A percentile compares a stretch with the other conserved stretches of the same genome.
Conservation (phyloP, 768 basidiomycete genomes). For the Naematelia encephala region DNA sequence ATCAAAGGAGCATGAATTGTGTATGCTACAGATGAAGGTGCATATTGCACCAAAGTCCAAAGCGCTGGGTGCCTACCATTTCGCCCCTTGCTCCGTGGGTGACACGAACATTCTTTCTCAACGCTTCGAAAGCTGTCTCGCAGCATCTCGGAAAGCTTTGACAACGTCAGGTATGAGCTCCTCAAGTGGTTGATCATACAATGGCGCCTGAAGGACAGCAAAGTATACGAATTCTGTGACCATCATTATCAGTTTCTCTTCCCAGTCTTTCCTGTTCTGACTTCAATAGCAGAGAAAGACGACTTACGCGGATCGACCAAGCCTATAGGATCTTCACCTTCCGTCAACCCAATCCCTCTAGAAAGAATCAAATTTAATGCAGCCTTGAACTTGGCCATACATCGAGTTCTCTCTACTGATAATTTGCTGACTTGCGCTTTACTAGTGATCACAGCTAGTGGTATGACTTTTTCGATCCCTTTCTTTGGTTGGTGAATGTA, state of each 20-base stretch:
- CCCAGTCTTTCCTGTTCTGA: not conserved
- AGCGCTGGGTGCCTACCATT: too few relatives aligned
- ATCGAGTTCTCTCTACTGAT: conserved; percentile 22
- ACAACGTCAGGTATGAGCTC: not conserved
- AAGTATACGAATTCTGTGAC: conserved; percentile 18
- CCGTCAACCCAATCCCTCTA: not conserved
- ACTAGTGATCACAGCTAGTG: conserved; percentile 15
- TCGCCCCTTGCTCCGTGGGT: too few relatives aligned
- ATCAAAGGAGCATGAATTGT: too few relatives aligned
- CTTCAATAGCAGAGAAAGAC: not conserved
- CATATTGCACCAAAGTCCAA: too few relatives aligned
- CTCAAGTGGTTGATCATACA: not conserved
- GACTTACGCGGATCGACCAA: not conserved
- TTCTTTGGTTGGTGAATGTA: not conserved
- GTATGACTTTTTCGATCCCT: not conserved
- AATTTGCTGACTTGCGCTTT: conserved; percentile 24
- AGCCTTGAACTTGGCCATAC: conserved; percentile 13
- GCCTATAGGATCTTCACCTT: not conserved
- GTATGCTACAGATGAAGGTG: too few relatives aligned
- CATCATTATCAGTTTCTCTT: not conserved
- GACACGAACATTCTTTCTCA: not conserved
- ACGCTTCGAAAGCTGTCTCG: not conserved
- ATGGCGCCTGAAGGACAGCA: not conserved
- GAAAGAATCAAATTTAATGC: conserved; percentile 23
- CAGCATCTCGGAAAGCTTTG: not conserved